A percentile compares a stretch with the other conserved stretches of the same genome.
These are phyloP conservation scores for Metarhizium humberi DNA, from an alignment of 2,329 filamentous ascomycete genomes.

Conservation along the genomic window DNA sequence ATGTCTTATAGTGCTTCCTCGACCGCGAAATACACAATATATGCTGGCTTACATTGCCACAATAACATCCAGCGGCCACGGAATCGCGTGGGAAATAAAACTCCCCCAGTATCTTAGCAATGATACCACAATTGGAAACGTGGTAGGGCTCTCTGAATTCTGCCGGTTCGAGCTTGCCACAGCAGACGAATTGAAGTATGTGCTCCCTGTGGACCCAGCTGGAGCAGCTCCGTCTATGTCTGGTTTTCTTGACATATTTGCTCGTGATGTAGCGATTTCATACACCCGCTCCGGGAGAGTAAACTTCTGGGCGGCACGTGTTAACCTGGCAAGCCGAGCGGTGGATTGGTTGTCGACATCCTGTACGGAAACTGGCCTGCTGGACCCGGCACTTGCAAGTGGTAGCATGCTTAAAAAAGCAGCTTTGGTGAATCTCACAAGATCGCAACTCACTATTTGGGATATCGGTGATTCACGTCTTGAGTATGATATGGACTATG, in stretches of 20 bases:
- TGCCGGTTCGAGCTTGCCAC: slow-evolving; percentile 60
- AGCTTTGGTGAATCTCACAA: slow-evolving; percentile 65
- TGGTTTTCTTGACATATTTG: slow-evolving; percentile 77
- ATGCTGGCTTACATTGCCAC: slow-evolving; percentile 66
- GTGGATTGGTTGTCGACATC: slow-evolving; percentile 80
- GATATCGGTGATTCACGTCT: slow-evolving; percentile 73
- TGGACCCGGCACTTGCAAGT: slow-evolving; percentile 66
- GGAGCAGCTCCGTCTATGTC: slow-evolving; percentile 62
- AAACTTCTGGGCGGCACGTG: slow-evolving; percentile 75
- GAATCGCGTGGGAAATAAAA: slow-evolving; percentile 71
- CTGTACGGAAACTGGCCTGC: slow-evolving; percentile 68
- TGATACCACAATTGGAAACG: slow-evolving; percentile 9
- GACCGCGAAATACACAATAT: slow-evolving; percentile 44
- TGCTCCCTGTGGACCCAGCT: slow-evolving; percentile 80
- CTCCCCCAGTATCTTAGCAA: slow-evolving; percentile 40
- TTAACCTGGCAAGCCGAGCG: slow-evolving; percentile 48
- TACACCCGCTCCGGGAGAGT: slow-evolving; percentile 68
- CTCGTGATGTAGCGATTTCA: slow-evolving; percentile 76
- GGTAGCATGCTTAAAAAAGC: slow-evolving; percentile 82
- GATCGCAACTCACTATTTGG: slow-evolving; percentile 80
- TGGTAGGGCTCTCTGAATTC: slow-evolving; percentile 48
- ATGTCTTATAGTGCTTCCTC: slow-evolving; percentile 68
- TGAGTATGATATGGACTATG: slow-evolving; percentile 71
- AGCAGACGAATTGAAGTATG: slow-evolving; percentile 49
- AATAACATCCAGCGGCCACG: slow-evolving; percentile 67